Evolutionary conservation across 2,329 filamentous ascomycete species (phyloP), one percentile per base, ranked within the genome.

Genomic region (Talaromyces pinophilus): DNA sequence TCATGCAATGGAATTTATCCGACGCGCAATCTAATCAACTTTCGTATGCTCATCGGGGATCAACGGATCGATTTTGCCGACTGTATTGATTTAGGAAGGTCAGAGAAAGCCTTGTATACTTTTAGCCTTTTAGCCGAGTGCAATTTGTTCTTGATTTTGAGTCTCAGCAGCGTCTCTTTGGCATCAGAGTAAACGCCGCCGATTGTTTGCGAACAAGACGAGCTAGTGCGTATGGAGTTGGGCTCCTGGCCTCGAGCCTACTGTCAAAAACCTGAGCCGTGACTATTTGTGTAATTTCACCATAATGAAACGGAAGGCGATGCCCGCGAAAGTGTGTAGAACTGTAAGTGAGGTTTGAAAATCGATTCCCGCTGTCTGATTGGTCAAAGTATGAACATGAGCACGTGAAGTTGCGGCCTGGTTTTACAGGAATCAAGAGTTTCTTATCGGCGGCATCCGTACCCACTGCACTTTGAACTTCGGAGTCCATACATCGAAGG

Each of bases 81-180:
- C 30, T 38, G 5, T 7, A 35, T 3, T 22, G 33, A 33, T 13
- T 6, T 22, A 6, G 17, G 10, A 7, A 38, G 17, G 11, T 22
- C 10, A 22, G 30, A 19, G 5, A 38, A 1, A 6, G 5, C 40
- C 5, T 40, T 33, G 13, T 57, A 38, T 57, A 38, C 10, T 22
- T 33, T 57, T 57, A 22, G 3, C 54, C 54, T 57, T 57, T 57
- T 57, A 57, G 33, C 33, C 54, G 54, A 57, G 13, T 57, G 33
- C 5, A 17, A 17, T 17, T 28, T 30, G 25, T 52, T 22, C 33
- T 22, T 54, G 17, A 11, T 19, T 38, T 35, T 15, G 52, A 38
- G 19, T 38, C 54, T 57, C 33, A 57, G 5, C 33, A 30, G 50
- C 13, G 15, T 30, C 15, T 15, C 25, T 54, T n/a, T 17, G 19